A percentile compares a stretch with the other conserved stretches of the same genome.
Conservation (phyloP, 305 asterid species). For the Withania somnifera region DNA sequence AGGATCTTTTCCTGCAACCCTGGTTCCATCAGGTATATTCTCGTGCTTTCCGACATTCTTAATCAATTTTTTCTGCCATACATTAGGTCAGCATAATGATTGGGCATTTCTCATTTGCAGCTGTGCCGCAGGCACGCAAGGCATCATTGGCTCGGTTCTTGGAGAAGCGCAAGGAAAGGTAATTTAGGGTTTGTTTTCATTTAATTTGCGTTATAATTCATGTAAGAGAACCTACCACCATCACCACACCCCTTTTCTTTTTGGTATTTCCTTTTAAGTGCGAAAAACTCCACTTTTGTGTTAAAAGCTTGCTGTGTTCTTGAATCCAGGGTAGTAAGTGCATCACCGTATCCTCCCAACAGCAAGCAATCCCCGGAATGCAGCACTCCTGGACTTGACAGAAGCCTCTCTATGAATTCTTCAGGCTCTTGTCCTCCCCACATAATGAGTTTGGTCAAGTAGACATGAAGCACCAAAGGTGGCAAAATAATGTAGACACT, state of each 20-base stretch:
- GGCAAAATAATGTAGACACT: conserved; percentile 5
- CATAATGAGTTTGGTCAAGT: conserved; percentile 12
- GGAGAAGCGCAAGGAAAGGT: conserved; percentile 93
- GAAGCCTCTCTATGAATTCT: conserved; percentile 26
- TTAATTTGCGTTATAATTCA: not conserved
- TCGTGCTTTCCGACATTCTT: not conserved
- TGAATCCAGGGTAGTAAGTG: conserved; percentile 34
- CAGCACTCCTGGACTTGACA: conserved; percentile 24
- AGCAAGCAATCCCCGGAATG: conserved; percentile 25
- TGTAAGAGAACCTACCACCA: too few relatives aligned
- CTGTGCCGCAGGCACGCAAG: conserved; percentile 71
- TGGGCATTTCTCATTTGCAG: conserved; percentile 19
- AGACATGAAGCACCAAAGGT: not conserved
- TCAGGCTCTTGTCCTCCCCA: conserved; percentile 28
- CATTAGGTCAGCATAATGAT: not conserved
- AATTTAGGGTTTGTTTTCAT: conserved; percentile 1
- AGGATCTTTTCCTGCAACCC: conserved; percentile 24
- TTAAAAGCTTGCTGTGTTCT: not conserved
- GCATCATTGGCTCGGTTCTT: conserved; percentile 78
- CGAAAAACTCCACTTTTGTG: too few relatives aligned
- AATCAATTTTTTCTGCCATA: not conserved
- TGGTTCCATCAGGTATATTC: conserved; percentile 38
- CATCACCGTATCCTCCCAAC: conserved; percentile 34
- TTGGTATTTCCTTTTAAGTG: too few relatives aligned
- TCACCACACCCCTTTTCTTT: too few relatives aligned